Conservation (phyloP, 352 stramenopile species). For the Phytophthora fragariaefolia region DNA sequence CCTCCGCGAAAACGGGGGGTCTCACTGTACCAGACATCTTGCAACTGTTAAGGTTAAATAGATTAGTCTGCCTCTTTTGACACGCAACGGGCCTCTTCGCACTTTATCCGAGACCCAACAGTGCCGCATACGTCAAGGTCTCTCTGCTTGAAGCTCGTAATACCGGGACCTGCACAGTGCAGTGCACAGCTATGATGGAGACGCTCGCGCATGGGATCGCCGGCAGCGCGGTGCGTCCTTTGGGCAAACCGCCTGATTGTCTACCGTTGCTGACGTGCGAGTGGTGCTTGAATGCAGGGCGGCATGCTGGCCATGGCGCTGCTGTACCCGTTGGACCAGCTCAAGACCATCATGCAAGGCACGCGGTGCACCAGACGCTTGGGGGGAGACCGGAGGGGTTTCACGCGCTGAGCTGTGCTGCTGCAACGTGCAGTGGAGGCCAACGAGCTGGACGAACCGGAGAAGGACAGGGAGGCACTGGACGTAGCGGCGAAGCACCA, state of each 20-base stretch:
- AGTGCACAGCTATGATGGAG: no score
- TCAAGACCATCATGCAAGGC: constrained; percentile 89
- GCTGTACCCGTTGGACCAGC: constrained; percentile 88
- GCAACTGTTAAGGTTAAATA: no score
- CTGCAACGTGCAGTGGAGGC: constrained; percentile 35
- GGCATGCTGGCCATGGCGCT: constrained; percentile 80
- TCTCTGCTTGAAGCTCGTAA: constrained; percentile 20
- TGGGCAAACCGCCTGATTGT: neutral
- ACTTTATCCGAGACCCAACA: neutral
- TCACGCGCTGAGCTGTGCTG: neutral
- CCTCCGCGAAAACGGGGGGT: no score
- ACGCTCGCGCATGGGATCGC: constrained; percentile 72
- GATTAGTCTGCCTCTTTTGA: no score
- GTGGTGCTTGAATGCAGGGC: constrained; percentile 35
- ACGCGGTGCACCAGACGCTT: neutral
- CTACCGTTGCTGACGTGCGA: neutral
- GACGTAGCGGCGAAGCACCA: constrained; percentile 9
- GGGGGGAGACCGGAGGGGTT: no score
- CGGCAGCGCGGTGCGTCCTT: constrained; percentile 55
- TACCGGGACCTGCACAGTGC: no score
- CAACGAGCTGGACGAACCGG: constrained; percentile 26
- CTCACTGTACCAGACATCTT: no score
- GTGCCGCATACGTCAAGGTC: constrained; percentile 22
- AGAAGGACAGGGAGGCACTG: constrained; percentile 21
- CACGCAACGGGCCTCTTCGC: no score